phyloP scores from a whole-genome alignment of 768 basidiomycete species.

The Macrolepiota fuliginosa region DNA sequence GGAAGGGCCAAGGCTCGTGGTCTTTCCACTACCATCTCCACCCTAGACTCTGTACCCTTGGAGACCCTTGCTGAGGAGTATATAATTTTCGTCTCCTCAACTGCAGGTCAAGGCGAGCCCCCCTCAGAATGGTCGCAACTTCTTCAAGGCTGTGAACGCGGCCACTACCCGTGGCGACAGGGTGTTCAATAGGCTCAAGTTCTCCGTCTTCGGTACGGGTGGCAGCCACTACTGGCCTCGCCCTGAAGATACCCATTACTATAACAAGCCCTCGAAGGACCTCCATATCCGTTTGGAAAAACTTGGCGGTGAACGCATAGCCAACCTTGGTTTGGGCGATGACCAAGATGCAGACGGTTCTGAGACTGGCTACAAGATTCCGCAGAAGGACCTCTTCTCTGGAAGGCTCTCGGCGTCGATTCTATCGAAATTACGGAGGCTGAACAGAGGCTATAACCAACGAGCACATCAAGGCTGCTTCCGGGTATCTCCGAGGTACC shows the following conservation, averaged over 20 bases:
- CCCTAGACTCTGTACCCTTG: conserved; percentile 79
- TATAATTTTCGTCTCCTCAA: conserved; percentile 86
- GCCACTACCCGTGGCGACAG: conserved; percentile 56
- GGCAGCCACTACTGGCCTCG: conserved; percentile 99
- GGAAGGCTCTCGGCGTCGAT: conserved; percentile 95
- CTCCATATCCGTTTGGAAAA: conserved; percentile 76
- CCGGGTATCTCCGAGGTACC: conserved; percentile 90
- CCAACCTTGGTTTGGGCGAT: conserved; percentile 77
- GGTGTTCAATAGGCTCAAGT: conserved; percentile 63
- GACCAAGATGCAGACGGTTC: conserved; percentile 97
- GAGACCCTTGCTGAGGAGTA: conserved; percentile 74
- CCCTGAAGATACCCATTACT: conserved; percentile 94
- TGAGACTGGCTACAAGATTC: conserved; percentile 94
- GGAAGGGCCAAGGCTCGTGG: conserved; percentile 84
- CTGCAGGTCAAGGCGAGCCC: conserved; percentile 95
- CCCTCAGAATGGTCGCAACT: conserved; percentile 92
- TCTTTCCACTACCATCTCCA: conserved; percentile 67
- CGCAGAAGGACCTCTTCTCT: conserved; percentile 90
- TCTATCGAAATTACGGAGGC: conserved; percentile 83
- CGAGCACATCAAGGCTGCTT: conserved; percentile 99
- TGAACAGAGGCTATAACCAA: conserved; percentile 96
- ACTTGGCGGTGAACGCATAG: conserved; percentile 53
- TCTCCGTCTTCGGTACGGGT: conserved; percentile 90
- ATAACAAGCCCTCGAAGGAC: conserved; percentile 95
- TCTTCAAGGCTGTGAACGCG: conserved; percentile 83